phyloP scores from a whole-genome alignment of 2,329 filamentous ascomycete genomes.

The Metarhizium anisopliae region DNA sequence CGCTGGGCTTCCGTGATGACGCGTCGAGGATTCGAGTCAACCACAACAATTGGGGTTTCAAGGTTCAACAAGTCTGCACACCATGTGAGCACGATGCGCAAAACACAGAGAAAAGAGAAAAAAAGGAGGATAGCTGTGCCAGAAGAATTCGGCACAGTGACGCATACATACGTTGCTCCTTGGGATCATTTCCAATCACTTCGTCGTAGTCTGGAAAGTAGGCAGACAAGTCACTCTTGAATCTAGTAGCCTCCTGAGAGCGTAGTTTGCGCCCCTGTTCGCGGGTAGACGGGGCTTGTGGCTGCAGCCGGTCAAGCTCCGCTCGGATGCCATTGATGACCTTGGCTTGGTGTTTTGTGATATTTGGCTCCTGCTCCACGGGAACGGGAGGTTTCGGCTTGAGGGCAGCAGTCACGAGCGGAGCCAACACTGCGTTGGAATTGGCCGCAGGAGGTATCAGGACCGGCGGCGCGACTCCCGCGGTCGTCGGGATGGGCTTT shows the following conservation, averaged over 20 bases:
- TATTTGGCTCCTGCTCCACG: conserved; percentile 17
- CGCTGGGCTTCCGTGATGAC: conserved; percentile 10
- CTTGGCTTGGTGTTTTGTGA: conserved; percentile 47
- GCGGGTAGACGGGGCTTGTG: conserved; percentile 33
- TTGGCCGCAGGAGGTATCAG: conserved; percentile 2
- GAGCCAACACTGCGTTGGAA: conserved; percentile 5
- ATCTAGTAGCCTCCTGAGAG: conserved; percentile 74
- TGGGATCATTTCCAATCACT: conserved; percentile 76
- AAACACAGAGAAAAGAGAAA: no score
- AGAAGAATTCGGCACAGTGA: background rate
- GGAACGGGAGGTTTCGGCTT: conserved; percentile 5
- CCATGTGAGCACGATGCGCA: background rate
- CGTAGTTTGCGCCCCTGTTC: conserved; percentile 70
- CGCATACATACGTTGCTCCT: conserved; percentile 59
- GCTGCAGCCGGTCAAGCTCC: conserved; percentile 49
- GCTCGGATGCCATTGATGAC: conserved; percentile 53
- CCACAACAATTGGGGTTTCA: conserved; percentile 64
- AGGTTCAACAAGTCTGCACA: conserved; percentile 60
- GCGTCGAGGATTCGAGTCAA: conserved; percentile 41
- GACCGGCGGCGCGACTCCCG: background rate
- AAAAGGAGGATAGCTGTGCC: no score
- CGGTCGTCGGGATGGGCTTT: background rate
- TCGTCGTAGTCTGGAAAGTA: conserved; percentile 96
- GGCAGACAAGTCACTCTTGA: conserved; percentile 82
- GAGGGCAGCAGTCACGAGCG: conserved; percentile 9